Evolutionary conservation across 2,329 filamentous ascomycete species (phyloP).

Genomic region (Penicillium sp.): DNA sequence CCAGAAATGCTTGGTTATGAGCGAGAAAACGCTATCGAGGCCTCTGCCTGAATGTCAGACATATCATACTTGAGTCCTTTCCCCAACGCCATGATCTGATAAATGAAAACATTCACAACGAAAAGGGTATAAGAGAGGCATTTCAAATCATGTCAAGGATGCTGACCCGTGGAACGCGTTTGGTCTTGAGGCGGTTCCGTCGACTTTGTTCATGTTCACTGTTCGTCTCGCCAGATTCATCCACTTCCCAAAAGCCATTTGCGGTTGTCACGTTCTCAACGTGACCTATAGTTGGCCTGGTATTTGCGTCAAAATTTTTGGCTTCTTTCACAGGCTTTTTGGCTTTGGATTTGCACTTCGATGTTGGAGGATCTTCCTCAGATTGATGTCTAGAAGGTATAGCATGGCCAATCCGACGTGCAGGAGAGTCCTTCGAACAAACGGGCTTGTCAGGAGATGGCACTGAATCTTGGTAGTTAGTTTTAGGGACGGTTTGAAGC

Average conservation of each 20-base stretch:
- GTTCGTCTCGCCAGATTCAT: slow-evolving; percentile 11
- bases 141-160: slow-evolving; percentile 29
- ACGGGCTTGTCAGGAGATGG: background rate
- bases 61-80: background rate
- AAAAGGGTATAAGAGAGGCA: background rate
- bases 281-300: slow-evolving; percentile 6
- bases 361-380: too few species aligned
- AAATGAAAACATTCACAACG: background rate
- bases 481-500: background rate
- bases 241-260: slow-evolving; percentile 25
- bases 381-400: too few species aligned
- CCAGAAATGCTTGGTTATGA: too few species aligned
- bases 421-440: background rate
- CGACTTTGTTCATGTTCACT: slow-evolving; percentile 1
- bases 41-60: background rate
- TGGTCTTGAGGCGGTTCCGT: slow-evolving; percentile 20
- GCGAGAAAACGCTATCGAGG: too few species aligned
- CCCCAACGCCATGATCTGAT: background rate
- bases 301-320: background rate
- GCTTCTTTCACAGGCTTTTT: background rate
- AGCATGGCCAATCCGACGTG: too few species aligned
- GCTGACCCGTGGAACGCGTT: slow-evolving; percentile 32
- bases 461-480: background rate
- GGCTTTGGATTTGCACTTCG: too few species aligned
- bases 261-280: slow-evolving; percentile 18